Percentiles rank a stretch among this genome's conserved stretches.
Evolutionary conservation across 2,329 filamentous ascomycete genomes (phyloP).

Genomic region (Coniochaeta ligniaria): DNA sequence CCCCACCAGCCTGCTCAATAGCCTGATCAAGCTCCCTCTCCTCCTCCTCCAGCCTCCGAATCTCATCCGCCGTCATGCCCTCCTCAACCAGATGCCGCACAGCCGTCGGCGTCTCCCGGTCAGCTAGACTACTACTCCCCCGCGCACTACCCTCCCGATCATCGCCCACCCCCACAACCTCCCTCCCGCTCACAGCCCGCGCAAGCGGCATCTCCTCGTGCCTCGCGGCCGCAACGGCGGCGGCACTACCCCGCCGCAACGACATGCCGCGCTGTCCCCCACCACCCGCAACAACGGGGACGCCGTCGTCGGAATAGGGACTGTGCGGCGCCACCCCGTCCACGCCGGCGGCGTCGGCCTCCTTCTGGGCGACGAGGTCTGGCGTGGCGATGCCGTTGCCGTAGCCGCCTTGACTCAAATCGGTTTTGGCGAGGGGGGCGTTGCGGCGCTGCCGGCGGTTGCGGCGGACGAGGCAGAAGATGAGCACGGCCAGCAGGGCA

Average conservation of each 20-base stretch:
- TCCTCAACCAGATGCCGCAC: constrained; percentile 51
- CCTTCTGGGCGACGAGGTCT: constrained; percentile 40
- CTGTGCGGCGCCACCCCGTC: constrained; percentile 30
- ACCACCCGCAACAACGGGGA: too few species aligned
- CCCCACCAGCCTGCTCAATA: constrained; percentile 34
- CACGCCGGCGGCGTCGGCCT: constrained; percentile 25
- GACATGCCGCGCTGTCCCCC: too few species aligned
- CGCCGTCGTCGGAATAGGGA: constrained; percentile 35
- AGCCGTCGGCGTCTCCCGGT: constrained; percentile 12
- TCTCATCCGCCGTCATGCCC: constrained; percentile 53
- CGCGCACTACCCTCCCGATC: neutral
- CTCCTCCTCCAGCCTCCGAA: constrained; percentile 48
- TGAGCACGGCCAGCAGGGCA: constrained; percentile 27
- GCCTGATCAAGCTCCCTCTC: constrained; percentile 49
- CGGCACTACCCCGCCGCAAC: too few species aligned
- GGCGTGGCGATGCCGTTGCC: constrained; percentile 14
- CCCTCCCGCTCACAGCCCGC: too few species aligned
- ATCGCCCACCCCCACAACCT: neutral
- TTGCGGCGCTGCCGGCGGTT: constrained; percentile 30
- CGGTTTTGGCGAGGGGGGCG: neutral
- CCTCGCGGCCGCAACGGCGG: too few species aligned
- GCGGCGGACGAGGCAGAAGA: constrained; percentile 37
- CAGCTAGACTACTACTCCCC: neutral
- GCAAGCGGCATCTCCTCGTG: constrained; percentile 17
- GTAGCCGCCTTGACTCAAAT: constrained; percentile 12